Evolutionary conservation across 2,329 filamentous ascomycete species (phyloP), one percentile per base, ranked within the genome.

Genomic region (Scytalidium lignicola): DNA sequence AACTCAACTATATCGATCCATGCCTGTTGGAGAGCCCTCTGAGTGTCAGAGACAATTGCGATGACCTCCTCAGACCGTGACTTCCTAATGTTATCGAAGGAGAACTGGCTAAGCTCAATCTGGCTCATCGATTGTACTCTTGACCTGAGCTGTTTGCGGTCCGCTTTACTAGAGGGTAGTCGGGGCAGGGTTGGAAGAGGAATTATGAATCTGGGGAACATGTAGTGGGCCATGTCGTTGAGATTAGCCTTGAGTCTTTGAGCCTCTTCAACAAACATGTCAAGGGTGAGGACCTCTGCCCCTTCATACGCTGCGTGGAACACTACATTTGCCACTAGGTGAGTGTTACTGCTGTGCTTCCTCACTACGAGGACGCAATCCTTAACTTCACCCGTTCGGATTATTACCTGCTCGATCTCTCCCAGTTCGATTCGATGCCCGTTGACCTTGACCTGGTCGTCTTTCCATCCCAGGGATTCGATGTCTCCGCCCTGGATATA

Each of bases 361-460:
- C 32, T 32, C 15, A 44, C 44, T 18, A 46, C 41, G 13, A 42
- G 39, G 8, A 44, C 42, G 13, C 19, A 44, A 23, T 44, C 19
- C 12, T 17, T 44, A 19, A 44, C 42, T 2, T 17, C 22, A 26
- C 26, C 42, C 9, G 42, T 44, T 3, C 17, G 10, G 19, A 44
- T 10, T 3, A 44, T 44, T 23, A 42, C 47, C 13, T 45, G 46
- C 62, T 70, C 75, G 43, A 70, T 71, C 58, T 70, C 72, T 15
- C 66, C 71, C 47, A 72, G 62, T 62, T 70, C 78, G 51, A 74
- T 64, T 50, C 73, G 55, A 45, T 66, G 74, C 43, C 78, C 78
- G 28, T 70, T 67, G n/a, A 78, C 60, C 56, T 78, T 78, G 39
- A 76, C 66, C 55, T 76, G 74, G 1, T 67, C 67, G 55, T 77